Base-by-base conservation (phyloP, 345 rosid genomes). In the Salix brachista region DNA sequence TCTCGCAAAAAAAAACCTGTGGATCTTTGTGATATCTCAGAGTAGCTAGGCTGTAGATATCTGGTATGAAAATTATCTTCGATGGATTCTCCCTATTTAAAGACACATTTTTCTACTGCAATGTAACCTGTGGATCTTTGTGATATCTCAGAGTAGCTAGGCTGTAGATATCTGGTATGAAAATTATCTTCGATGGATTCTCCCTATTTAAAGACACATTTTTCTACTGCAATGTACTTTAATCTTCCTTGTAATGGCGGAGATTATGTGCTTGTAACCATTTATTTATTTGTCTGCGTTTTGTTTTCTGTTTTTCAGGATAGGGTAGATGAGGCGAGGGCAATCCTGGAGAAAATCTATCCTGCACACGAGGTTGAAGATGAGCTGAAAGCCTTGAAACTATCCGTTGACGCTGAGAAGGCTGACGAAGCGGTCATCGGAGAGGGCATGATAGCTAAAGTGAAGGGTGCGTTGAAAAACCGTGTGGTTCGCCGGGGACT, bases 401-500 rank as follows among this genome's bases (percentile, higher is more conserved):
- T 64, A 34, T 93, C 99, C 0, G 80, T 95, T 1, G 96, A 90
- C 74, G 67, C 70, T 0, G 99, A 93, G 81, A 91, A 81, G 30
- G 98, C 90, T 0, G 88, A 80, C 30, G 97, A 90, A 76, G 85
- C 81, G 7, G 32, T 75, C 18, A 70, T 84, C 0, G 98, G 97
- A 23, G 85, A 85, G 4, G 84, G 79, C 74, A 65, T 90, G 61
- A 6, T 78, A 2, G 77, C 87, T 2, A 93, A 90, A 79, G 65
- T 93, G 32, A 96, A 79, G 85, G 91, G 91, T 30, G 99, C 96
- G 8, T 84, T 85, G 1, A 62, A 73, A 11, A 87, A 91, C 68
- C 66, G 44, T 0, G 79, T 86, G 4, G 96, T 93, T 14, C 78
- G 99, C 16, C 86, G 96, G 77, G 99, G 91, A 73, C 90, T 96